These are phyloP conservation scores for Fusarium brachygibbosum DNA, from an alignment of 2,329 filamentous ascomycete genomes.

Conservation along the genomic window DNA sequence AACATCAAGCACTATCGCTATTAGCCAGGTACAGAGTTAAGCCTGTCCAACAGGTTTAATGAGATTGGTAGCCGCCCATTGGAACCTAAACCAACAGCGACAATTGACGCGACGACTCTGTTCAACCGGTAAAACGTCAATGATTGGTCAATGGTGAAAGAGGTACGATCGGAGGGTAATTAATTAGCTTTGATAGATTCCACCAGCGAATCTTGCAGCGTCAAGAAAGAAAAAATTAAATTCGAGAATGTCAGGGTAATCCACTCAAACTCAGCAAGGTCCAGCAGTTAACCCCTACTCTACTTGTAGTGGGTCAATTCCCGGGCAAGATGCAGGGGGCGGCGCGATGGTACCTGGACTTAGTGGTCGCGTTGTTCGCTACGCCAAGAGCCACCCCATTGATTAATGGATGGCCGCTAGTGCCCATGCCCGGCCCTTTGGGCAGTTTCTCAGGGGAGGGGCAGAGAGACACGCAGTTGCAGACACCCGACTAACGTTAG, in stretches of 20 bases:
- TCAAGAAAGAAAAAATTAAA: conserved; percentile 1
- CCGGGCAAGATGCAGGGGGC: conserved; percentile 23
- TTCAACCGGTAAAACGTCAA: neutral
- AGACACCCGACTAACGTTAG: conserved; percentile 15
- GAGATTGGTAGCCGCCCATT: conserved; percentile 18
- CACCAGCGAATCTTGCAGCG: neutral
- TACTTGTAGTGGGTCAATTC: conserved; percentile 16
- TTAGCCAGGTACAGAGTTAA: conserved; percentile 34
- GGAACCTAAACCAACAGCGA: conserved; percentile 8
- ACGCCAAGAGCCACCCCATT: conserved; percentile 36
- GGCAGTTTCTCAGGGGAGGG: conserved; percentile 32
- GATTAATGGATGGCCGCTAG: conserved; percentile 33
- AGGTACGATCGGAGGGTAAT: neutral
- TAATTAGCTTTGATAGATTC: conserved; percentile 4
- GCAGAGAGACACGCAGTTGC: conserved; percentile 5
- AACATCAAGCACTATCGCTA: conserved; percentile 17
- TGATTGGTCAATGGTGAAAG: conserved; percentile 16
- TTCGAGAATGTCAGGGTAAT: conserved; percentile 15
- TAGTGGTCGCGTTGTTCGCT: conserved; percentile 37
- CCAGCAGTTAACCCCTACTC: conserved; percentile 14
- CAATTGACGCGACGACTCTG: conserved; percentile 2
- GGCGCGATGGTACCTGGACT: conserved; percentile 39
- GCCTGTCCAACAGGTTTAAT: conserved; percentile 8
- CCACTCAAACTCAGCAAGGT: conserved; percentile 16
- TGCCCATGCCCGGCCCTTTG: neutral